Base-by-base conservation (phyloP, 1,284 basidiomycete species). In the Coniferiporia sulphurascens region DNA sequence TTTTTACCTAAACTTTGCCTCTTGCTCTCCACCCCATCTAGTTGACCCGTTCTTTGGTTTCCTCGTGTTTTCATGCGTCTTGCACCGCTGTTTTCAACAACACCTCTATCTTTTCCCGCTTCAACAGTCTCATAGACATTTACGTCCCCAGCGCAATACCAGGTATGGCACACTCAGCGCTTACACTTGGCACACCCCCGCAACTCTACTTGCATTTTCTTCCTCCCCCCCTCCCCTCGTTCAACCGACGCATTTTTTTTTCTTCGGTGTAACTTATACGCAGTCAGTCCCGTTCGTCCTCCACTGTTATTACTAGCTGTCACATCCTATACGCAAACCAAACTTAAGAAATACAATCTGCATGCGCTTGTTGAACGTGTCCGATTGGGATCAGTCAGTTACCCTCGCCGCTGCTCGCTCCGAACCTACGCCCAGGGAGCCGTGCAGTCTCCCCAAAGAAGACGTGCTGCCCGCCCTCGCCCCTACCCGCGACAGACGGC, bases 41-140 rank as follows among this genome's bases (percentile, higher is more conserved):
- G 5, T n/a, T 48, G 15, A 32, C 19, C 12, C 17, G 5, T 35
- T 38, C 38, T 7, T 53, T 53, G 27, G 34, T 15, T 21, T 38
- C 38, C 51, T 35, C 43, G 34, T 35, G 27, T 49, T 34, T 45
- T 36, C 48, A 15, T 49, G 1, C 49, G 32, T 44, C 17, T 51
- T 58, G 52, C 52, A 56, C 48, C 48, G 54, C 61, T 65, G 66
- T 71, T 72, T 65, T 72, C 69, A 72, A 74, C 69, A 67, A 71
- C 67, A 66, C 63, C 65, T 63, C 66, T 51, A n/a, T n/a, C n/a
- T 55, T 36, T 22, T 60, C 56, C 59, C 64, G 19, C 50, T 54
- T 51, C 57, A 56, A 55, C 63, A 63, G 54, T 54, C 36, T 52
- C 55, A 51, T 56, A 63, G 56, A 62, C 58, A 59, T 59, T 46